Percentiles rank a stretch among this genome's conserved stretches.
phyloP scores from a whole-genome alignment of 768 basidiomycete genomes.

The Podaxis sp. region DNA sequence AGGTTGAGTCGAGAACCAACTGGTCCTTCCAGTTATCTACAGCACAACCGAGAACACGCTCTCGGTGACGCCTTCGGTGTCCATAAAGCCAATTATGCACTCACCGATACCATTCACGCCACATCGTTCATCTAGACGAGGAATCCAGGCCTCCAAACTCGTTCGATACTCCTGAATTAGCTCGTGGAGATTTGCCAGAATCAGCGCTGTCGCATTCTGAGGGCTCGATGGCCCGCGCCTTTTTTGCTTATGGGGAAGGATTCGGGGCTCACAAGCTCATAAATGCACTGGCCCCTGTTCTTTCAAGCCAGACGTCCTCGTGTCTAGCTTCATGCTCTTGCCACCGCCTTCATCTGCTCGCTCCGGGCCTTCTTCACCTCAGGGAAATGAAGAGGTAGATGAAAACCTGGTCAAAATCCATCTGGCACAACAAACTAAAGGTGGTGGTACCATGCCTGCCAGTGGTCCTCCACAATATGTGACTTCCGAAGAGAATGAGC shows the following conservation, averaged over 20 bases:
- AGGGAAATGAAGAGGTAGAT: background rate
- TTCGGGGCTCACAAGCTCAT: background rate
- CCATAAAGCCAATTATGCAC: background rate
- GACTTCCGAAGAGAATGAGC: slow-evolving; percentile 21
- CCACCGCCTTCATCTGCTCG: background rate
- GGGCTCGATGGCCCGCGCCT: background rate
- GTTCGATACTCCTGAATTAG: background rate
- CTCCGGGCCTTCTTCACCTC: background rate
- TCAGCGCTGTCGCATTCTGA: background rate
- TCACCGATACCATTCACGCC: background rate
- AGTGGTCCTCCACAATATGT: slow-evolving; percentile 11
- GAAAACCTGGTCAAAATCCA: background rate
- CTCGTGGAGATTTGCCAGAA: background rate
- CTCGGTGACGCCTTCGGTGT: background rate
- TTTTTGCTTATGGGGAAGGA: no score
- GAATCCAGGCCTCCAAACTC: background rate
- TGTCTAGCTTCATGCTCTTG: background rate
- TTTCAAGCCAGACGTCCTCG: background rate
- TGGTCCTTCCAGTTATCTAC: background rate
- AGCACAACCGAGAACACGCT: background rate
- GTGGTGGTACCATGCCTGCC: slow-evolving; percentile 14
- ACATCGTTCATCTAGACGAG: background rate
- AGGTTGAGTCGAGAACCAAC: background rate
- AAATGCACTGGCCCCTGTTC: background rate
- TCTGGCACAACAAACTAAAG: background rate